Evolutionary conservation across 331 rosid species (phyloP), one percentile per base, ranked within the genome.

Genomic region (Malus hybrid): DNA sequence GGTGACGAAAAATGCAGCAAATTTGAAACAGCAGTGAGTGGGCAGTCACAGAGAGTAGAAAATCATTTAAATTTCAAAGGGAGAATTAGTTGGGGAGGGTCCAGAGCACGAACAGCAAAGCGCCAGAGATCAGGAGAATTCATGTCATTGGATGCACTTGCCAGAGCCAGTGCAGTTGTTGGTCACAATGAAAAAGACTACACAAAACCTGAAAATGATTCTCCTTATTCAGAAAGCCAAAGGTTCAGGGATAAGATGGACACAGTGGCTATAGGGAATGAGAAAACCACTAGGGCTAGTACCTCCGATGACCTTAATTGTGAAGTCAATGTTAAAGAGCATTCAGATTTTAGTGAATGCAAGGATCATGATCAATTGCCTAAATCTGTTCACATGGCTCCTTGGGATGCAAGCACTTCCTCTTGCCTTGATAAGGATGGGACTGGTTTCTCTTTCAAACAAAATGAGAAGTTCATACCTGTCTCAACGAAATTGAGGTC

Each of bases 21-120:
- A 57, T 64, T 69, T 76, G 86, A 82, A 76, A 78, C 83, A 83
- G 27, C 61, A 22, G 83, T 80, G 77, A 83, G 80, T 81, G 80
- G 72, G 66, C 83, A 71, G 67, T 65, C 59, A 42, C 80, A 77
- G 52, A 81, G 67, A 59, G 77, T 28, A 65, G 76, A 73, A 54
- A 86, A 82, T 62, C 80, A 73, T 79, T 69, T 84, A 32, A 75
- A 82, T 72, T 71, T 87, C 78, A 80, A 79, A 73, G 88, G 87
- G 69, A 77, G 83, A 71, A 85, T 92, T 67, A 91, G 85, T 83
- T 95, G 99, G 99, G 98, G 96, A 71, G 85, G 84, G 71, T 90
- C 82, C 80, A 89, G 88, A 88, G 87, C 88, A 68, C 99, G 97
- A 76, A 80, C 97, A 18, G 72, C 96, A n/a, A 92, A 91, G 87